phyloP scores from a whole-genome alignment of 2,329 filamentous ascomycete genomes.

The Penicillium brasilianum region DNA sequence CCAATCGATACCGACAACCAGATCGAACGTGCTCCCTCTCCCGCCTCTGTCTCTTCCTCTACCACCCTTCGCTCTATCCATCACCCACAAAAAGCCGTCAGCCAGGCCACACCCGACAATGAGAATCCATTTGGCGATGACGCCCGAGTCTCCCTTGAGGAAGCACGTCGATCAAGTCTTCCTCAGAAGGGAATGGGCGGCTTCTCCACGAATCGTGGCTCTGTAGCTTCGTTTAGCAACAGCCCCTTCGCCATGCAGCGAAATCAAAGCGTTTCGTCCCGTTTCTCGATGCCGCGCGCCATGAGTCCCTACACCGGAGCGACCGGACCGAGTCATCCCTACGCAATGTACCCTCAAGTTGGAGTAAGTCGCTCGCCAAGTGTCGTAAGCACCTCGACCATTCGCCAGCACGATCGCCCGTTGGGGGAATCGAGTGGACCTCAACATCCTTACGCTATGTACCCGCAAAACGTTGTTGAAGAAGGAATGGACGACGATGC shows the following conservation, averaged over 20 bases:
- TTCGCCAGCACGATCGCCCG: constrained; percentile 62
- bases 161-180: constrained; percentile 42
- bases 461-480: constrained; percentile 77
- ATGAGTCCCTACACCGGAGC: constrained; percentile 72
- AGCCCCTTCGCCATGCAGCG: constrained; percentile 43
- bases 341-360: constrained; percentile 82
- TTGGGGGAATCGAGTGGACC: constrained; percentile 69
- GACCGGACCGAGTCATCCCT: constrained; percentile 79
- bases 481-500: constrained; percentile 54
- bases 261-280: constrained; percentile 52
- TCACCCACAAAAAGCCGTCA: constrained; percentile 33
- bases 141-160: constrained; percentile 40
- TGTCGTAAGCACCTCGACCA: constrained; percentile 72
- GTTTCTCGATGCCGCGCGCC: constrained; percentile 52
- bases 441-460: constrained; percentile 84
- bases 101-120: constrained; percentile 32
- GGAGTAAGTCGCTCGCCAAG: constrained; percentile 63
- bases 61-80: constrained; percentile 38
- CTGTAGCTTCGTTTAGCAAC: constrained; percentile 38
- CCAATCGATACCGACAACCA: constrained; percentile 44
- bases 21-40: constrained; percentile 38
- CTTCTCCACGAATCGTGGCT: constrained; percentile 38
- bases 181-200: constrained; percentile 40
- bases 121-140: constrained; percentile 46
- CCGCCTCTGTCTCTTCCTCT: constrained; percentile 41